phyloP scores from a whole-genome alignment of 2,329 filamentous ascomycete genomes.

The Scytalidium lignicola region DNA sequence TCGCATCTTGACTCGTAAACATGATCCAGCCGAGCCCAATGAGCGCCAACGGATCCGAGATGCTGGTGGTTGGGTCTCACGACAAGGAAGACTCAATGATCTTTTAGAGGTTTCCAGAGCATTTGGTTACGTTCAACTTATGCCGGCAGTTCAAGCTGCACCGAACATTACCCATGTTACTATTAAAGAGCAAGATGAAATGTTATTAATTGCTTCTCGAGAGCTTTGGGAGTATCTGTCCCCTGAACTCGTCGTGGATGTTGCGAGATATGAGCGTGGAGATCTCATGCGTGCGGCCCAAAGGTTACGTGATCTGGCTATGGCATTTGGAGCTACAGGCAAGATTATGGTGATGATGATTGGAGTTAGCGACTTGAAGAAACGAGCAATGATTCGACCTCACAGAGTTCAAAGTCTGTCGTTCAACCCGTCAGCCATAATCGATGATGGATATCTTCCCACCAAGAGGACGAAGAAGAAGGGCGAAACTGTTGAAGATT shows the following conservation, averaged over 20 bases:
- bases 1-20: conserved; percentile 80
- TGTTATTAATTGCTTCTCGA: conserved; percentile 83
- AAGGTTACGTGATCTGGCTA: conserved; percentile 89
- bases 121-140: conserved; percentile 89
- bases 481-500: conserved; percentile 65
- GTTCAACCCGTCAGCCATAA: conserved; percentile 70
- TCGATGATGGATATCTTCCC: conserved; percentile 64
- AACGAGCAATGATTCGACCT: conserved; percentile 66
- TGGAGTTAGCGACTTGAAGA: conserved; percentile 84
- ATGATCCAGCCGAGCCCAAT: conserved; percentile 80
- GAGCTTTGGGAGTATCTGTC: conserved; percentile 95
- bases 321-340: conserved; percentile 86
- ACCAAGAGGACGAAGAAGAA: conserved; percentile 62
- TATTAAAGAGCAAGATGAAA: conserved; percentile 84
- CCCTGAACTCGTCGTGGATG: conserved; percentile 85
- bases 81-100: conserved; percentile 91
- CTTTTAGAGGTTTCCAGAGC: conserved; percentile 85
- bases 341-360: conserved; percentile 99
- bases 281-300: conserved; percentile 95
- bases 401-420: conserved; percentile 74
- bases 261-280: conserved; percentile 77
- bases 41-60: conserved; percentile 89
- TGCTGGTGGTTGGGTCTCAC: conserved; percentile 91
- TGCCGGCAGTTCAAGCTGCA: conserved; percentile 88
- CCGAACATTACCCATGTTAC: conserved; percentile 76